These are phyloP conservation scores for Apiospora marii DNA, from an alignment of 2,329 filamentous ascomycete genomes.

Conservation along the genomic window DNA sequence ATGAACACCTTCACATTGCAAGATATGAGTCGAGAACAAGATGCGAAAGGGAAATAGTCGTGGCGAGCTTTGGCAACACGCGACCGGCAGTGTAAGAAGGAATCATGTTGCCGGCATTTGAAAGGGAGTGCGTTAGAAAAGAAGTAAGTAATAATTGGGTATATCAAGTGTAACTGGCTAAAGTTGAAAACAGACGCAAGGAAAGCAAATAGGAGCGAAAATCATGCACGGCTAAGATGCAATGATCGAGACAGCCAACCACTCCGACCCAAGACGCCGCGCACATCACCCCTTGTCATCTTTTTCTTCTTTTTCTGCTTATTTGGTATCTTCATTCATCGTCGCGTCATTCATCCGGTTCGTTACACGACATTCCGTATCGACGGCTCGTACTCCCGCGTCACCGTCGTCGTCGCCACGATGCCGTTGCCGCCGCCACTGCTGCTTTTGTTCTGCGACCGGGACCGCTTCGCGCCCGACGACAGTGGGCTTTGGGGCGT, in stretches of 20 bases:
- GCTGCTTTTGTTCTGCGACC: neutral
- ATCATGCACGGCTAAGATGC: neutral
- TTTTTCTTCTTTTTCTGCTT: neutral
- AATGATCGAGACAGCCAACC: neutral
- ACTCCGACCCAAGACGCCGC: no score
- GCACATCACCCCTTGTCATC: no score
- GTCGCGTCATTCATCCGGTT: neutral
- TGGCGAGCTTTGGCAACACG: no score
- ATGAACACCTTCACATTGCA: no score
- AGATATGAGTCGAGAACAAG: no score
- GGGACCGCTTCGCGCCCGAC: neutral
- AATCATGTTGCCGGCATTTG: neutral
- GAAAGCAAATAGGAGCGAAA: neutral
- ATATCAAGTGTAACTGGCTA: neutral
- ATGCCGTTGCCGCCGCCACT: neutral
- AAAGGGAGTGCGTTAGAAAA: neutral
- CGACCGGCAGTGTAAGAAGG: neutral
- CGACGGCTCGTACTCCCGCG: conserved; percentile 15
- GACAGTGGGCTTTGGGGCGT: neutral
- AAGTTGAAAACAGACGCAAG: neutral
- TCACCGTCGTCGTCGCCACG: conserved; percentile 21
- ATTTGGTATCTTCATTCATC: neutral
- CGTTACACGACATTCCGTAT: neutral
- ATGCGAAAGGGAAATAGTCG: no score
- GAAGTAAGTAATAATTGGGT: neutral